Conservation (phyloP, 1,284 basidiomycete genomes). For the Trichosporon sp. region DNA sequence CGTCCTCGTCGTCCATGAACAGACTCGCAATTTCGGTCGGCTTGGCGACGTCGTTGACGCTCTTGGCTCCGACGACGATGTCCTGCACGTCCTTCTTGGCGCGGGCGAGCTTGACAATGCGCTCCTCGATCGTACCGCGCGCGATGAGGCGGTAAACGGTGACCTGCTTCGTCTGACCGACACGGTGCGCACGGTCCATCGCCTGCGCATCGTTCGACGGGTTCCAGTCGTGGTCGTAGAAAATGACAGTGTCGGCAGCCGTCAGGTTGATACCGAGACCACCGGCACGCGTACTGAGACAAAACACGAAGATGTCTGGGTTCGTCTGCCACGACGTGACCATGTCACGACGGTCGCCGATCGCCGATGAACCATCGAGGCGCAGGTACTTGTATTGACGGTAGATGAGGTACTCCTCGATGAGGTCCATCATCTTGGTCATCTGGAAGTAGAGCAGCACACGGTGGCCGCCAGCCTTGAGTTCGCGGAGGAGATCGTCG, state of each 20-base stretch:
- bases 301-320: constrained; percentile 92
- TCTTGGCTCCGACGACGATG: constrained; percentile 97
- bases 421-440: constrained; percentile 99
- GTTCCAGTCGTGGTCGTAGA: constrained; percentile 99
- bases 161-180: constrained; percentile 98
- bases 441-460: constrained; percentile 99
- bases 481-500: constrained; percentile 83
- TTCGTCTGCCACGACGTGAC: constrained; percentile 99
- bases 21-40: constrained; percentile 97
- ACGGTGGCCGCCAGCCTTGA: constrained; percentile 91
- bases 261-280: constrained; percentile 98
- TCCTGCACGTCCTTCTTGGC: constrained; percentile 99
- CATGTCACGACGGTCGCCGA: constrained; percentile 97
- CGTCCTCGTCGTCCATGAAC: constrained; percentile 84
- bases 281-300: constrained; percentile 94
- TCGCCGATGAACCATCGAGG: constrained; percentile 90
- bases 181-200: constrained; percentile 98
- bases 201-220: constrained; percentile 99
- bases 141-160: constrained; percentile 93
- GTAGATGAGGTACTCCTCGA: constrained; percentile 98
- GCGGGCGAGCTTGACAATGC: constrained; percentile 89
- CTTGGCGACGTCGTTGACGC: constrained; percentile 85
- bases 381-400: constrained; percentile 97
- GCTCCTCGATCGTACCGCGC: constrained; percentile 96
- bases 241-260: constrained; percentile 95